Conservation (phyloP, 1,284 basidiomycete species). For the Anthracocystis walkeri region DNA sequence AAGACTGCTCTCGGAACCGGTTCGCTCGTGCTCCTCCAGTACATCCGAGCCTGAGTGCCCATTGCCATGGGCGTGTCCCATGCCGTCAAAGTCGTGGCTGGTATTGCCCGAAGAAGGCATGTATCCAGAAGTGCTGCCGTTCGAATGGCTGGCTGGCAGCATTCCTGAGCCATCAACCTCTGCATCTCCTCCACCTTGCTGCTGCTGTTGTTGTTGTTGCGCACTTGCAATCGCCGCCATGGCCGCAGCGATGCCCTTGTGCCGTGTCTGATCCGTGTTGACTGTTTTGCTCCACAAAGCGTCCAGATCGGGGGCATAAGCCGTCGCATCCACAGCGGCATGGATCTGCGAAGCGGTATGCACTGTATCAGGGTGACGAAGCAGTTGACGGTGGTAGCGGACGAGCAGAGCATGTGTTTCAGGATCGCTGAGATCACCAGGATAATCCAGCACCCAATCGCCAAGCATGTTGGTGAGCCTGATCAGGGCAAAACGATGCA, state of each 20-base stretch:
- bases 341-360: constrained; percentile 52
- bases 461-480: constrained; percentile 58
- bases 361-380: constrained; percentile 49
- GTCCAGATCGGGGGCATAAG: constrained; percentile 52
- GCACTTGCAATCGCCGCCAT: constrained; percentile 9
- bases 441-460: constrained; percentile 65
- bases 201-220: constrained; percentile 1
- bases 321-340: constrained; percentile 46
- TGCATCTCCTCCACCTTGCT: not conserved
- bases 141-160: constrained; percentile 26
- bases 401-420: constrained; percentile 53
- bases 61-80: not conserved
- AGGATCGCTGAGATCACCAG: constrained; percentile 60
- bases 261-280: constrained; percentile 49
- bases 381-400: constrained; percentile 48
- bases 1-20: constrained; percentile 42
- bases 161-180: not conserved
- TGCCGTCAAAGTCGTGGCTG: constrained; percentile 36
- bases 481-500: constrained; percentile 62
- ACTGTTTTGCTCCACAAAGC: constrained; percentile 59
- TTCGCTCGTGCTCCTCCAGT: constrained; percentile 22
- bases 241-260: constrained; percentile 13
- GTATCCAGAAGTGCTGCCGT: constrained; percentile 14
- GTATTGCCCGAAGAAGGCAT: constrained; percentile 28
- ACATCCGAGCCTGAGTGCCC: constrained; percentile 1